These are phyloP conservation scores for Porphyridium purpureum DNA, from an alignment of 23 red algal species.

Conservation along the genomic window DNA sequence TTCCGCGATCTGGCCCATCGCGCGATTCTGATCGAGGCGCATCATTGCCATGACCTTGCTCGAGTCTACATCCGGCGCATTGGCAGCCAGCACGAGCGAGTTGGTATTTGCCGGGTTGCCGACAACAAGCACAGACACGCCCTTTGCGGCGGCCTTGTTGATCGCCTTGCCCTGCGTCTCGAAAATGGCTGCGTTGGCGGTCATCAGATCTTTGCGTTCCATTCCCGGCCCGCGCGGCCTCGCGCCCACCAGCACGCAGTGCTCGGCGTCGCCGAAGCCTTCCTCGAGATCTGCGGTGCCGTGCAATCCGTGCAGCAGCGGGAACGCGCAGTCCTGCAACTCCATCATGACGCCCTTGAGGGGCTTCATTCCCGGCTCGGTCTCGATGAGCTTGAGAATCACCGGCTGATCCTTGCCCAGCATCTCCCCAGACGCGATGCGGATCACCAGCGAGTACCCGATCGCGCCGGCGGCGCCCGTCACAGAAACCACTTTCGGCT, in stretches of 20 bases:
- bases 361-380: conserved; percentile 51
- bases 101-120: conserved; percentile 93
- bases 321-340: conserved; percentile 89
- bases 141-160: conserved; percentile 27
- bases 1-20: conserved; percentile 51
- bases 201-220: conserved; percentile 79
- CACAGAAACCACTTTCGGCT: conserved; percentile 82
- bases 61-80: conserved; percentile 73
- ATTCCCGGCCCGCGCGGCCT: conserved; percentile 63
- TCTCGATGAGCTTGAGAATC: conserved; percentile 60
- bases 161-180: conserved; percentile 84
- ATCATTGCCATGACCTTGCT: conserved; percentile 92
- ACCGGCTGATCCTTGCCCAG: conserved; percentile 83
- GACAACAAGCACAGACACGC: conserved; percentile 53
- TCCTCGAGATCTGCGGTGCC: conserved; percentile 63
- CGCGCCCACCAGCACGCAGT: conserved; percentile 70
- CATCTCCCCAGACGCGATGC: conserved; percentile 92
- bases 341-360: conserved; percentile 95
- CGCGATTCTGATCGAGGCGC: conserved; percentile 85
- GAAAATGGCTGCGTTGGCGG: conserved; percentile 87
- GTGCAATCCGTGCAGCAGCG: conserved; percentile 55
- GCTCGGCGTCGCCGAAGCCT: conserved; percentile 81
- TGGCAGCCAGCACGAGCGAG: conserved; percentile 72
- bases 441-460: conserved; percentile 84
- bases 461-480: conserved; percentile 98